A percentile compares a stretch with the other conserved stretches of the same genome.
phyloP scores from a whole-genome alignment of 257 asterid species.

The Fraxinus pennsylvanica region DNA sequence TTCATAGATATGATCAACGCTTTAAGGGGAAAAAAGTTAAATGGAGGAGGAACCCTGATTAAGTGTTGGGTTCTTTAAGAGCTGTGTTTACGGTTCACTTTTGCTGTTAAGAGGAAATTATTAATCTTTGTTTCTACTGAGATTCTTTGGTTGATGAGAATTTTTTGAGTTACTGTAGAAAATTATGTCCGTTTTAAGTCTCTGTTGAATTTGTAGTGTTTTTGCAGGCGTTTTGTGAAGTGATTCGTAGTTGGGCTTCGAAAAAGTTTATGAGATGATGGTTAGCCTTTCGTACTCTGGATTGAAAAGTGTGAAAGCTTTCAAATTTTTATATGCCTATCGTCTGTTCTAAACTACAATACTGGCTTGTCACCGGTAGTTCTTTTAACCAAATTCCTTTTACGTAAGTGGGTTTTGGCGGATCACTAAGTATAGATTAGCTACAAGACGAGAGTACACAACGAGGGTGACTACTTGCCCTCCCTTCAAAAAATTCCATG shows the following conservation, averaged over 20 bases:
- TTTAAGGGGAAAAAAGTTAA: neutral
- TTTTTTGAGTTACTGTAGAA: neutral
- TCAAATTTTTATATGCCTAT: neutral
- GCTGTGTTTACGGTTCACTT: neutral
- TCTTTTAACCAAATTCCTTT: no score
- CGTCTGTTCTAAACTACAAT: neutral
- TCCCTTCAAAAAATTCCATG: neutral
- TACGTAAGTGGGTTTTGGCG: no score
- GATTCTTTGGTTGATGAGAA: no score
- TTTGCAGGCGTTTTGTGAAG: conserved; percentile 65
- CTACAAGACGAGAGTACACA: neutral
- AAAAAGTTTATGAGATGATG: conserved; percentile 80
- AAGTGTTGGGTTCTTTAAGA: neutral
- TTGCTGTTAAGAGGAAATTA: no score
- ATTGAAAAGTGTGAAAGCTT: conserved; percentile 39
- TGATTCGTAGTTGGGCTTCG: conserved; percentile 75
- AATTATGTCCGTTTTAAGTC: neutral
- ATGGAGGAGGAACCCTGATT: neutral
- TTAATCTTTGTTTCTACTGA: no score
- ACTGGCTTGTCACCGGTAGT: no score
- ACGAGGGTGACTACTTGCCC: neutral
- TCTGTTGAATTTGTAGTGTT: neutral
- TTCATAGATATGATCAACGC: neutral
- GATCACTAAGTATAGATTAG: no score
- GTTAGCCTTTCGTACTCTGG: conserved; percentile 34